Evolutionary conservation across 805 yeast species (phyloP), one percentile per base, ranked within the genome.

Genomic region (Debaryomyces hansenii): DNA sequence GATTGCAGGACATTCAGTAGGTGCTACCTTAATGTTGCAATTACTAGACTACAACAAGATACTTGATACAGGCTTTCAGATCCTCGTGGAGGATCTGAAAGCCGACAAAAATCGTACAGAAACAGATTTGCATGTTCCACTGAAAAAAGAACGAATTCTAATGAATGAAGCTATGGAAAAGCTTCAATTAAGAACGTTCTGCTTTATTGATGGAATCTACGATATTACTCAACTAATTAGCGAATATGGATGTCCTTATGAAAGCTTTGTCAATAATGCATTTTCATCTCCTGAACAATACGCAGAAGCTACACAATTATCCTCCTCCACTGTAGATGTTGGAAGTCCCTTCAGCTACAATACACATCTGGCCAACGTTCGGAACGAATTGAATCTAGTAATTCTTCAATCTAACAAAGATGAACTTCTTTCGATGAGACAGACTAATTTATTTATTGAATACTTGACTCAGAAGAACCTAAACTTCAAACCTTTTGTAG

Each of bases 1-100:
- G 58, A 12, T 71, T 0, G 69, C 79, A 9, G 96, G 96, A 0
- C 96, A 89, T 65, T 85, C 94, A 1, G 94, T 83, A 4, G 96
- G 96, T 2, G 88, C 91, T 1, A 82, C 87, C 1, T 58, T 87
- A 40, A 67, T 76, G 4, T 68, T 83, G 31, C 91, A 86, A 55
- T 51, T 78, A n/a, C 52, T 78, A 9, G 65, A 69, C 42, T 58
- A 48, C 42, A 43, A 35, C 14, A 50, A 56, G 27, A 55, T 66
- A 4, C 27, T 64, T 9, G 45, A 39, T 12, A 15, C 10, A 11
- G 67, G 64, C 4, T 33, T 12, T 31, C 14, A 2, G 16, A 8
- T 9, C 7, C 16, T n/a, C 16, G 16, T 8, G 14, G 34, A 8
- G 2, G 34, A 31, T 31, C 14, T 31, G 16, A 31, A 31, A 24